Conservation (phyloP, 768 basidiomycete genomes). For the Termitomyces sp. region DNA sequence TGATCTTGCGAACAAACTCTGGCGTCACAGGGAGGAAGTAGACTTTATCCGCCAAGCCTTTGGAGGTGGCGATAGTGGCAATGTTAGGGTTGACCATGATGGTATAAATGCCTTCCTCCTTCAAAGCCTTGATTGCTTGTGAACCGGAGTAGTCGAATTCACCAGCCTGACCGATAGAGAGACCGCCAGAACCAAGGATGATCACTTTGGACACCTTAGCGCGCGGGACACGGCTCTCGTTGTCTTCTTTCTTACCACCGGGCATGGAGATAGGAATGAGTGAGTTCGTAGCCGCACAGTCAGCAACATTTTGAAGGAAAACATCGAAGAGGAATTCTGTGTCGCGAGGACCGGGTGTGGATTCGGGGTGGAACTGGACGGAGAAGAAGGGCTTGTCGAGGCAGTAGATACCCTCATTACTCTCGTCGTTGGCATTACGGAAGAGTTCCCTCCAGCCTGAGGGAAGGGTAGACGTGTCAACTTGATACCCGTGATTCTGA, state of each 20-base stretch:
- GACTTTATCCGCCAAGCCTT: slow-evolving; percentile 97
- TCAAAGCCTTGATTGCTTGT: slow-evolving; percentile 98
- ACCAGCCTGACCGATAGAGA: slow-evolving; percentile 98
- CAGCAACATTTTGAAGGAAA: slow-evolving; percentile 83
- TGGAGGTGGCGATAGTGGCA: slow-evolving; percentile 96
- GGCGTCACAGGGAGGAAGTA: slow-evolving; percentile 99
- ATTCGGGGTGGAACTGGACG: slow-evolving; percentile 99
- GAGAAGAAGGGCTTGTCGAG: slow-evolving; percentile 94
- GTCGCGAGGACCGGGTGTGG: slow-evolving; percentile 92
- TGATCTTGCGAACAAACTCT: slow-evolving; percentile 96
- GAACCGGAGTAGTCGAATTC: slow-evolving; percentile 99
- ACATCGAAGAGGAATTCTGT: slow-evolving; percentile 99
- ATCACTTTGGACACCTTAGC: slow-evolving; percentile 87
- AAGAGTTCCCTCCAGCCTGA: slow-evolving; percentile 91
- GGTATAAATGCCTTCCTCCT: slow-evolving; percentile 98
- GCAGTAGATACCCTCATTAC: slow-evolving; percentile 97
- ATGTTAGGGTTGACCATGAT: slow-evolving; percentile 99
- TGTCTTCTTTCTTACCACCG: slow-evolving; percentile 78
- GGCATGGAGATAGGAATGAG: slow-evolving; percentile 62
- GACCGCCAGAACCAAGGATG: slow-evolving; percentile 93
- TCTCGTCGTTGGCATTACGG: slow-evolving; percentile 93
- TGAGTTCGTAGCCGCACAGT: slow-evolving; percentile 56
- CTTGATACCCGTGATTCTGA: slow-evolving; percentile 98
- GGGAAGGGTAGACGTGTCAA: slow-evolving; percentile 75
- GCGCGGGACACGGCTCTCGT: slow-evolving; percentile 65